Percentiles rank a stretch among this genome's conserved stretches.
phyloP scores from a whole-genome alignment of 257 asterid genomes.

The Asclepias syriaca region DNA sequence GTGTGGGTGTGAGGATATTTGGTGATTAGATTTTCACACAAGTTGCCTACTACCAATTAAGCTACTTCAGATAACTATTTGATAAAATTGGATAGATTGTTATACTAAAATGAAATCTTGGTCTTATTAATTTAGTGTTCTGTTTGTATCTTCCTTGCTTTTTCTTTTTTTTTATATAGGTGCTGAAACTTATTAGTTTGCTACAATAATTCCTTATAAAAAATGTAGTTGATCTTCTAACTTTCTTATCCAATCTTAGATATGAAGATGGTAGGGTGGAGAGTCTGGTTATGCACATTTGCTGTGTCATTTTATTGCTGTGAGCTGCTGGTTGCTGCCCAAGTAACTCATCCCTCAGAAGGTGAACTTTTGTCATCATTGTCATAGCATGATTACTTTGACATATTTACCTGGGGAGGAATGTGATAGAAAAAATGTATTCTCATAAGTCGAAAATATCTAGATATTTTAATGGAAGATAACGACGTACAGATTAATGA shows the following conservation, averaged over 20 bases:
- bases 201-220: not conserved
- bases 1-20: not conserved
- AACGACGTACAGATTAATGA: too few species aligned
- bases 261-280: not conserved
- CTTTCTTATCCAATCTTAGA: not conserved
- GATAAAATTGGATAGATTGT: not conserved
- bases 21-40: not conserved
- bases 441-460: not conserved
- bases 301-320: conserved; percentile 16
- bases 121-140: not conserved
- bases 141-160: not conserved
- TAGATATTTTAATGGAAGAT: not conserved
- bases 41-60: not conserved
- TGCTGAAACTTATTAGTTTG: not conserved
- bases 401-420: not conserved
- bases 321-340: conserved; percentile 1
- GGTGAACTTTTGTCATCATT: conserved; percentile 6
- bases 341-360: conserved; percentile 20
- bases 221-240: not conserved
- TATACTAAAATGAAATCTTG: not conserved
- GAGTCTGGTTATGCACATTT: conserved; percentile 8
- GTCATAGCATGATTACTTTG: not conserved
- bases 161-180: not conserved
- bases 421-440: not conserved
- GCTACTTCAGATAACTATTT: not conserved